Base-by-base conservation (phyloP, 2,329 filamentous ascomycete genomes). In the Alternaria tenuissima region DNA sequence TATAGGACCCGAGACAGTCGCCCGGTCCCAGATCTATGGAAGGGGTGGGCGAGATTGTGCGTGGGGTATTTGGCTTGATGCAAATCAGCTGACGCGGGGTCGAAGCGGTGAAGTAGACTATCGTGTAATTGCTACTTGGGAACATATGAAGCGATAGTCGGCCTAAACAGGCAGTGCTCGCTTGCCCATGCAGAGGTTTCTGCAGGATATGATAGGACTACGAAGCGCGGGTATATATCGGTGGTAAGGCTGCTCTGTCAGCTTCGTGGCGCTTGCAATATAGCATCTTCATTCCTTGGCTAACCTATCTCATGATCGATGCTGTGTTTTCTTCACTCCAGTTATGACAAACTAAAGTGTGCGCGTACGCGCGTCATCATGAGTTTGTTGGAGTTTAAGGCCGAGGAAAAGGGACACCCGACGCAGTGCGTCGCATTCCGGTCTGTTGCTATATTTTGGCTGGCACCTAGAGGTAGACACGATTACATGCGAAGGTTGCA, bases 81-180 rank as follows among this genome's bases (percentile, higher is more conserved):
- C 42, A 56, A 36, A 47, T 60, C 53, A 60, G 57, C 53, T 60
- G 57, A 60, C 47, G 53, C 34, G 48, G 41, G 57, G 55, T 41
- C 41, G 32, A 3, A 52, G 53, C 20, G 46, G 52, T 28, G 56
- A 55, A 34, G 36, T 43, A 38, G 26, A 24, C 7, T 22, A 41
- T 49, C 20, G 20, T 24, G 24, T 9, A 18, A 48, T 22, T 48
- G 34, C 43, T 38, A 43, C 32, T 49, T 48, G 24, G 28, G 43
- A 46, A 20, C 32, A 47, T 47, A 47, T 48, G 51, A 36, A 28
- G 34, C 51, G 56, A 55, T 22, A 16, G 22, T 18, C 32, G 12
- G 24, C 24, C 30, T 12, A 7, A 28, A 43, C 11, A 34, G n/a
- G n/a, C 26, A 38, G 11, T 26, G 24, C 51, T 43, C 34, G 24